phyloP scores from a whole-genome alignment of 352 stramenopile species.

The Pythium sp. region DNA sequence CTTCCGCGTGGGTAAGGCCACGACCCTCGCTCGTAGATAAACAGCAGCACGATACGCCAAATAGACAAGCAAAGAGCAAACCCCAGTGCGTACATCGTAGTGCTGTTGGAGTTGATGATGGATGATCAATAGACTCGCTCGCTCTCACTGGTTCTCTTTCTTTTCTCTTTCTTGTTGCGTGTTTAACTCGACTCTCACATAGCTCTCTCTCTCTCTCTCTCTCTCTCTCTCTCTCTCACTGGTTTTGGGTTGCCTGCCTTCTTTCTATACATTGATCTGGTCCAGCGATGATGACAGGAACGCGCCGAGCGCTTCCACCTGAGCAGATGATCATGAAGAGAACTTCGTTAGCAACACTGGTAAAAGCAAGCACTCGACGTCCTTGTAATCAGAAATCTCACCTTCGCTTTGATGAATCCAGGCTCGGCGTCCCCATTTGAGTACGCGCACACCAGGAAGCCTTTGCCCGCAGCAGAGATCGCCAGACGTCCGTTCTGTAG shows the following conservation, averaged over 20 bases:
- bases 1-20: slow-evolving; percentile 28
- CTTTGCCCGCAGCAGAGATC: slow-evolving; percentile 62
- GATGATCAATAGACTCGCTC: background rate
- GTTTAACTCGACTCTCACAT: slow-evolving; percentile 1
- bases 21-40: slow-evolving; percentile 5
- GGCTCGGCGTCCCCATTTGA: slow-evolving; percentile 47
- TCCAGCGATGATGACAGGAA: slow-evolving; percentile 67
- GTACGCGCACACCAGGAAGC: slow-evolving; percentile 79
- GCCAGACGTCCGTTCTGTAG: slow-evolving; percentile 51
- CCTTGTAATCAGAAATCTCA: slow-evolving; percentile 12
- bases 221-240: background rate
- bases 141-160: background rate
- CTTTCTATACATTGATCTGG: slow-evolving; percentile 62
- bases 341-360: background rate
- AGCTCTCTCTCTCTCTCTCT: background rate
- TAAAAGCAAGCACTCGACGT: background rate
- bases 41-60: background rate
- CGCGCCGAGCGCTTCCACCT: slow-evolving; percentile 61
- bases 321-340: background rate
- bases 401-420: slow-evolving; percentile 76
- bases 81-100: background rate
- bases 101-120: background rate
- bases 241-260: background rate
- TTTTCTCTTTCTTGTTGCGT: background rate
- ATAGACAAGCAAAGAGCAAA: slow-evolving; percentile 11